These are phyloP conservation scores for Mediolabrus comicus DNA, from an alignment of 108 stramenopile genomes.

Conservation along the genomic window DNA sequence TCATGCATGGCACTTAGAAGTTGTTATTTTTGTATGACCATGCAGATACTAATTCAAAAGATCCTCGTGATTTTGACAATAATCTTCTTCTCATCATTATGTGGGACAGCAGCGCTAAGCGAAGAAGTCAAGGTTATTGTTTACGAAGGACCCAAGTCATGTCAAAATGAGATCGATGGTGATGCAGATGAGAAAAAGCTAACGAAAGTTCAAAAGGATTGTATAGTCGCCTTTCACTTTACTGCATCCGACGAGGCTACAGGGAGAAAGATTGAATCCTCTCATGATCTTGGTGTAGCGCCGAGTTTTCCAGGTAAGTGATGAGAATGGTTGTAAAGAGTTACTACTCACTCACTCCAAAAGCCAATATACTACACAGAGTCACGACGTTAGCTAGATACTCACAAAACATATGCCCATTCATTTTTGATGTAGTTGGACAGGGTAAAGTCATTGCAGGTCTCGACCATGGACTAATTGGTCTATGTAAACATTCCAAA, in stretches of 20 bases:
- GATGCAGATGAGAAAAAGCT: conserved; percentile 8
- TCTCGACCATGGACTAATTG: conserved; percentile 30
- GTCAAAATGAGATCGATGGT: conserved; percentile 3
- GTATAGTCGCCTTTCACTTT: conserved; percentile 27
- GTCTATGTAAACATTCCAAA: conserved; percentile 18
- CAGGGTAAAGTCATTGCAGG: conserved; percentile 35
- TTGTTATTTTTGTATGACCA: background rate
- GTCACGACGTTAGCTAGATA: too few relatives aligned
- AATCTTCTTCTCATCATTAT: background rate
- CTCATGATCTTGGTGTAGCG: conserved; percentile 24
- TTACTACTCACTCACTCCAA: too few relatives aligned
- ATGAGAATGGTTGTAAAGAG: too few relatives aligned
- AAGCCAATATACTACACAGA: too few relatives aligned
- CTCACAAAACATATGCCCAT: too few relatives aligned
- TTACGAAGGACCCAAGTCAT: conserved; percentile 27
- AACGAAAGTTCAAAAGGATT: conserved; percentile 8
- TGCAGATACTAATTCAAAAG: background rate
- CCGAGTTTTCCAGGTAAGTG: conserved; percentile 27
- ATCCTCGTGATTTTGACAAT: background rate
- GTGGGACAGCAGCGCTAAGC: background rate
- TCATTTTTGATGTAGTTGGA: too few relatives aligned
- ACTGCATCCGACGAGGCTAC: conserved; percentile 2
- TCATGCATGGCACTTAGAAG: conserved; percentile 22
- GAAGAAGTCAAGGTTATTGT: conserved; percentile 18
- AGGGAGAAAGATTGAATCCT: conserved; percentile 28